Evolutionary conservation across 2,329 filamentous ascomycete species (phyloP), one percentile per base, ranked within the genome.

Genomic region (Fusarium lateritium): DNA sequence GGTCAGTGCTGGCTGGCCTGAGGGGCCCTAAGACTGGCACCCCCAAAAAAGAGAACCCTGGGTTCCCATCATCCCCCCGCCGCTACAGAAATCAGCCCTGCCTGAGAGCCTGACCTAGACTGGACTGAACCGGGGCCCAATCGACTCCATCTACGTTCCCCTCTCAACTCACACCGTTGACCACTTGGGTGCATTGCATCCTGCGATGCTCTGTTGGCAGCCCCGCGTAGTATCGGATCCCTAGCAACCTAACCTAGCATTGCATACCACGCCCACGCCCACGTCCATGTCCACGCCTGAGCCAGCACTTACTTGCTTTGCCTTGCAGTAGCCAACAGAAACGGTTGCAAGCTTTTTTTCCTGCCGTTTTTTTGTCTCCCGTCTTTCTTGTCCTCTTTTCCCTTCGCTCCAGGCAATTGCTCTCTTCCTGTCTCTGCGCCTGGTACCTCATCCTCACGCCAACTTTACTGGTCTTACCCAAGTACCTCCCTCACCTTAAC

Each of bases 151-250:
- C 55, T 60, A 47, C 64, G 52, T 62, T 62, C 58, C 57, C 63
- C 62, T 62, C 58, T 62, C 62, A 51, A 51, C 63, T 63, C 65
- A 65, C 70, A 63, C 63, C 62, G 63, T 72, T 68, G 54, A 46
- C 70, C 70, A 72, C 70, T 73, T 76, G 71, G 72, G 72, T 68
- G 74, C 74, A 75, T 75, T 75, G 74, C 74, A 75, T 76, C 64
- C 73, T 76, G 72, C 70, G 70, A 75, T 76, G 74, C 74, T 75
- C 74, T 76, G 74, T 62, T 76, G 74, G 75, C 75, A 75, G 72
- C 73, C 73, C 73, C 73, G 73, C 73, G 73, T 74, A 75, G 68
- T 60, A 74, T 71, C 65, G 62, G 46, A 59, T 59, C 56, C 51
- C 50, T 59, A 42, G 53, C 62, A 38, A 56, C 61, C 53, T 65